Evolutionary conservation across 495 filamentous ascomycete species (phyloP).

Genomic region (Penicillium pancosmium): DNA sequence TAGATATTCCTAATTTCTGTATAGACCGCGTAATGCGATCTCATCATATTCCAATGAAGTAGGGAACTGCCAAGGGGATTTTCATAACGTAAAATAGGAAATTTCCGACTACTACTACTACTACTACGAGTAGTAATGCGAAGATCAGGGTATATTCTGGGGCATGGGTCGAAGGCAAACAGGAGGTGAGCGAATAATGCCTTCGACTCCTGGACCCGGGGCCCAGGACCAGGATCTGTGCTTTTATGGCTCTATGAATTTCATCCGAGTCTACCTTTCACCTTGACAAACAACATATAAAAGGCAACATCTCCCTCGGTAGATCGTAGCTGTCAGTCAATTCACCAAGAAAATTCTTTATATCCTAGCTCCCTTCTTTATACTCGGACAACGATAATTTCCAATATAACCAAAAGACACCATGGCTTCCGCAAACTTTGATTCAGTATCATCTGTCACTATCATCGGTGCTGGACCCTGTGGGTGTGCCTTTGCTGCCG

Average conservation of each 20-base stretch:
- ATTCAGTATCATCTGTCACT: slow-evolving; percentile 14
- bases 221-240: neutral
- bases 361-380: neutral
- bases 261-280: neutral
- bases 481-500: slow-evolving; percentile 24
- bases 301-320: neutral
- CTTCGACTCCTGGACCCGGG: neutral
- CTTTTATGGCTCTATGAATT: neutral
- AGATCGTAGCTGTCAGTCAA: neutral
- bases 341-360: neutral
- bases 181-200: neutral
- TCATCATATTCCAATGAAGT: neutral
- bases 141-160: slow-evolving; percentile 1
- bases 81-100: slow-evolving; percentile 11
- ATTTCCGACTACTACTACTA: neutral
- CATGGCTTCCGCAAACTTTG: slow-evolving; percentile 17
- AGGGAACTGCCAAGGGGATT: slow-evolving; percentile 5
- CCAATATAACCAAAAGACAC: neutral
- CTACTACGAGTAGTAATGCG: neutral
- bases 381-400: neutral
- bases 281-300: neutral
- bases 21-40: slow-evolving; percentile 1
- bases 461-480: slow-evolving; percentile 23
- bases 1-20: neutral
- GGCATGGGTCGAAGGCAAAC: neutral